Conservation (phyloP, 148 eudicot genomes). For the Rhododendron williamsianum region DNA sequence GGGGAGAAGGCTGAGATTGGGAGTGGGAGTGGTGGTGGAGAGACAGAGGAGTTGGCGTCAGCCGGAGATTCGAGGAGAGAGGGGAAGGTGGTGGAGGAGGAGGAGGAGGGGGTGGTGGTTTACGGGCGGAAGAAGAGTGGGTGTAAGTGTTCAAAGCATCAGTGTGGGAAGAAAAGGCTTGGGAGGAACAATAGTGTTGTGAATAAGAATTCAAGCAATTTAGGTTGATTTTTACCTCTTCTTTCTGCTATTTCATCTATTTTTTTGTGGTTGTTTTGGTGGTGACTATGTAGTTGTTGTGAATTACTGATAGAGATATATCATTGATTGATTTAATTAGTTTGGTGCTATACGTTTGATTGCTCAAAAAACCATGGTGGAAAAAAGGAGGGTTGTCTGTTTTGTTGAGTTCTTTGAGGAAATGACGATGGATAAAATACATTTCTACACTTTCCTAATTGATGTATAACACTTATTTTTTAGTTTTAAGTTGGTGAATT, state of each 20-base stretch:
- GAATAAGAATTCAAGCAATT: not conserved
- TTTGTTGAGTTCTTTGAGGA: no score
- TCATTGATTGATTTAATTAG: no score
- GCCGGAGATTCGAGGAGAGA: not conserved
- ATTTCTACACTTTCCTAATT: no score
- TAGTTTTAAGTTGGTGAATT: no score
- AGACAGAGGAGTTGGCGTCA: not conserved
- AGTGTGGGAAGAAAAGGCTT: conserved; percentile 15
- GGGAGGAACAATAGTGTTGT: conserved; percentile 9
- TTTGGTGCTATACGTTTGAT: not conserved
- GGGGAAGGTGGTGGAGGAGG: not conserved
- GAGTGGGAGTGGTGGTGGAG: not conserved
- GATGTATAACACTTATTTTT: no score
- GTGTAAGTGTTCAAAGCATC: conserved; percentile 15
- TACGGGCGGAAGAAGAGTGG: not conserved
- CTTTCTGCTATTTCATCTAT: not conserved
- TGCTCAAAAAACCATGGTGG: not conserved
- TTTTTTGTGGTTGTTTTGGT: not conserved
- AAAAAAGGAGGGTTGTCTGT: no score
- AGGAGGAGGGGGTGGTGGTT: not conserved
- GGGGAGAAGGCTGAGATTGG: not conserved
- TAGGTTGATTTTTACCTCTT: not conserved
- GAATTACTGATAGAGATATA: not conserved
- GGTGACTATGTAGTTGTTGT: not conserved
- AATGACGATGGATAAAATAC: no score